Evolutionary conservation across 208 protist species (phyloP).

Genomic region (Crithidia bombi): DNA sequence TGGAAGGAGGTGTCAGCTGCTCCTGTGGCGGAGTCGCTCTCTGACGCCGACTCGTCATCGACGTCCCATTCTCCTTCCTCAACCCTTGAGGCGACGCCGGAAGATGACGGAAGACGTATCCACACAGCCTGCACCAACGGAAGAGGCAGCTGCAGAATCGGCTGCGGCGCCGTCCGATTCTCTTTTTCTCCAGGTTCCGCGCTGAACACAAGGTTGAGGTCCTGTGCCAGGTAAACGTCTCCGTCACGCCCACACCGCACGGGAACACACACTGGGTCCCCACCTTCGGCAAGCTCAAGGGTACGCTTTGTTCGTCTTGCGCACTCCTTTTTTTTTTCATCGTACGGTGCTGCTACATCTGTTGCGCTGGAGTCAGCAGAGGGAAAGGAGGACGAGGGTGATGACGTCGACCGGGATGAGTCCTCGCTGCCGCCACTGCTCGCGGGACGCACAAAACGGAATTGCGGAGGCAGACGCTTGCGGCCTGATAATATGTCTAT

Average conservation of each 20-base stretch:
- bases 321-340: not conserved
- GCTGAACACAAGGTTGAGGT: not conserved
- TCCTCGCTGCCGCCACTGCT: not conserved
- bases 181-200: not conserved
- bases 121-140: constrained; percentile 34
- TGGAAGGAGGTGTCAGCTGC: not conserved
- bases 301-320: too few species aligned
- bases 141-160: constrained; percentile 20
- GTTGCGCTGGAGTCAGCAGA: not conserved
- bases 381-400: not conserved
- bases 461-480: constrained; percentile 17
- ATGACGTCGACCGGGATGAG: not conserved
- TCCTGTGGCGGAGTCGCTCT: not conserved
- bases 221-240: constrained; percentile 9
- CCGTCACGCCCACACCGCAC: constrained; percentile 28
- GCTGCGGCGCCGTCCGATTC: not conserved
- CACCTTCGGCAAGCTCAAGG: not conserved
- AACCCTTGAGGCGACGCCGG: not conserved
- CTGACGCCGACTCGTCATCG: not conserved
- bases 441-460: not conserved
- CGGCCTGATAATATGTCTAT: constrained; percentile 29
- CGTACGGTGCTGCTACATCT: not conserved
- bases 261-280: constrained; percentile 5
- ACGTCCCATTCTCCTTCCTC: not conserved
- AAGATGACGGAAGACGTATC: constrained; percentile 21